Evolutionary conservation across 1,284 basidiomycete species (phyloP).

Genomic region (Cutaneotrichosporon spelunceum): DNA sequence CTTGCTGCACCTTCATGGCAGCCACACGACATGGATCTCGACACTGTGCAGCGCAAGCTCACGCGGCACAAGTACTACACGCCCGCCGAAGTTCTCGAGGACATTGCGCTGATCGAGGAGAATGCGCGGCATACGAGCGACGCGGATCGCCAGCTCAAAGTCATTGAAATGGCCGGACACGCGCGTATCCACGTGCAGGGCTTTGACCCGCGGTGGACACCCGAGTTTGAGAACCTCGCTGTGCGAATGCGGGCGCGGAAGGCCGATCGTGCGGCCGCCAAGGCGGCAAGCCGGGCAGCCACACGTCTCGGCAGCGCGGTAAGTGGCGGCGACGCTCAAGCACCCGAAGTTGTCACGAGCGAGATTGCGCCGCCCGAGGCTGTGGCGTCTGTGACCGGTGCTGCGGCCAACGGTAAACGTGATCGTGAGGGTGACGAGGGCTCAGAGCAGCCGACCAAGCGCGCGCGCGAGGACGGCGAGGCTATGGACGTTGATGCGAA

Average conservation of each 20-base stretch:
- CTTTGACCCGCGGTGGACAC: constrained; percentile 75
- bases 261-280: constrained; percentile 57
- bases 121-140: constrained; percentile 76
- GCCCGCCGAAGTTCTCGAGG: constrained; percentile 79
- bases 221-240: constrained; percentile 88
- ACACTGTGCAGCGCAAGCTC: constrained; percentile 81
- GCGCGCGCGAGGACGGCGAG: constrained; percentile 61
- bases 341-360: neutral
- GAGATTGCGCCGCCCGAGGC: constrained; percentile 19
- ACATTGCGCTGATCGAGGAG: constrained; percentile 81
- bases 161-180: constrained; percentile 85
- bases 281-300: constrained; percentile 73
- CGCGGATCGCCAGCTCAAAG: constrained; percentile 70
- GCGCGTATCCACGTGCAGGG: constrained; percentile 77
- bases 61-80: constrained; percentile 86
- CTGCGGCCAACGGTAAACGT: constrained; percentile 29
- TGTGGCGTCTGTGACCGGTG: neutral
- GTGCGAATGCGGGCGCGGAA: constrained; percentile 68
- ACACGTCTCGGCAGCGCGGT: constrained; percentile 46
- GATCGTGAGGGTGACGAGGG: constrained; percentile 28
- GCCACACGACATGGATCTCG: constrained; percentile 77
- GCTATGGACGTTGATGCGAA: constrained; percentile 51
- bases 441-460: constrained; percentile 56
- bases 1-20: constrained; percentile 28
- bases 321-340: constrained; percentile 8